Evolutionary conservation across 1,284 basidiomycete genomes (phyloP).

Genomic region (Trichosporon sp.): DNA sequence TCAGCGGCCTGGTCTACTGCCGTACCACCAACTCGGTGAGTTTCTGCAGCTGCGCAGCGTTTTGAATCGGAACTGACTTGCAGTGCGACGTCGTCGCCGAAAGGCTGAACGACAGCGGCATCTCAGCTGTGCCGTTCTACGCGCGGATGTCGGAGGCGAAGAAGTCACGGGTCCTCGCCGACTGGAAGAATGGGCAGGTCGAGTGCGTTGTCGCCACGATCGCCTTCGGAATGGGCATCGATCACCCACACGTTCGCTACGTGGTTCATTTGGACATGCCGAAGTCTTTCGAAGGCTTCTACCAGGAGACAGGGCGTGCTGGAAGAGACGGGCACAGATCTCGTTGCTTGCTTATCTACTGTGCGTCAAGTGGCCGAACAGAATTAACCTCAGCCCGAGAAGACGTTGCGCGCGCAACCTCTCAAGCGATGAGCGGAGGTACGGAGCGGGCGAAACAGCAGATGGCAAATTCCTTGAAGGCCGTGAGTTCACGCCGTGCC

Average conservation of each 20-base stretch:
- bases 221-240: constrained; percentile 87
- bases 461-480: constrained; percentile 64
- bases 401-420: constrained; percentile 65
- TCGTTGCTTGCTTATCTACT: constrained; percentile 79
- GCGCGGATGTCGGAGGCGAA: constrained; percentile 62
- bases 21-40: constrained; percentile 54
- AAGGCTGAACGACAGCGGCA: constrained; percentile 66
- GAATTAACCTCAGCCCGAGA: constrained; percentile 65
- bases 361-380: constrained; percentile 57
- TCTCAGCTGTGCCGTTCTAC: constrained; percentile 75
- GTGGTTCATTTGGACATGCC: constrained; percentile 67
- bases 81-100: constrained; percentile 58
- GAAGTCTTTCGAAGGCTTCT: constrained; percentile 82
- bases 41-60: not conserved
- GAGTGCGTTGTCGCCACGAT: constrained; percentile 66
- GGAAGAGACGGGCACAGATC: constrained; percentile 78
- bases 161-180: constrained; percentile 64
- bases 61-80: not conserved
- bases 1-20: constrained; percentile 81
- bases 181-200: constrained; percentile 57
- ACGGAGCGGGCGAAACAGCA: constrained; percentile 32
- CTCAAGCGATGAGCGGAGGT: constrained; percentile 60
- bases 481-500: constrained; percentile 58
- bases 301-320: constrained; percentile 84
- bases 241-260: constrained; percentile 76